Evolutionary conservation across 176 grass and related monocot species (phyloP).

Genomic region (Eleusine coracana): DNA sequence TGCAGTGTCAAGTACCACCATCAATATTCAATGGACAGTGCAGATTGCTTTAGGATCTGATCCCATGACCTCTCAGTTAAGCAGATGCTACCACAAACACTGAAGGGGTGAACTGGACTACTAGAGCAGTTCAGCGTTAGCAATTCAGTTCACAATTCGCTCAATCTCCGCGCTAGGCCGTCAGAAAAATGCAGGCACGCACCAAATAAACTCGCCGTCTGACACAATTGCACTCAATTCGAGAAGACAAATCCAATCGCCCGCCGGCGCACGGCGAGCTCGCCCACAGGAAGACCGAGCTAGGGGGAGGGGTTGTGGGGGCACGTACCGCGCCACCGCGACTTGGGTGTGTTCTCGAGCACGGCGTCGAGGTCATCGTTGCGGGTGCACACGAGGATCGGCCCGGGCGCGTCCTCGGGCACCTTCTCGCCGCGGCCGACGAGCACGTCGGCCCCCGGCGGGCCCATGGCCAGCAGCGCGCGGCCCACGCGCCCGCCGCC

Average conservation of each 20-base stretch:
- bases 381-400: conserved; percentile 86
- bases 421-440: conserved; percentile 72
- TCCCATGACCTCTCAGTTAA: not conserved
- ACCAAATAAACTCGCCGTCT: not conserved
- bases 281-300: not conserved
- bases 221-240: not conserved
- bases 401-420: conserved; percentile 54
- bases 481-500: conserved; percentile 75
- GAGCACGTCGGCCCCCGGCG: conserved; percentile 51
- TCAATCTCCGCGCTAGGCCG: not conserved
- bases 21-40: not conserved
- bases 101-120: too few species aligned
- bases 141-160: not conserved
- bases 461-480: conserved; percentile 67
- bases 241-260: not conserved
- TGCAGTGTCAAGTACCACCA: not conserved
- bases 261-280: not conserved
- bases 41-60: not conserved
- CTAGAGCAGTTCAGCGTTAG: not conserved
- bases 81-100: not conserved
- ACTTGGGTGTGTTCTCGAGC: conserved; percentile 73
- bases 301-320: not conserved
- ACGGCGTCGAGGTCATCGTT: conserved; percentile 95
- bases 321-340: conserved; percentile 75
- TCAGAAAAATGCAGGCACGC: not conserved